Evolutionary conservation across 106 monocot genomes (phyloP).

Genomic region (Narthecium ossifragum): DNA sequence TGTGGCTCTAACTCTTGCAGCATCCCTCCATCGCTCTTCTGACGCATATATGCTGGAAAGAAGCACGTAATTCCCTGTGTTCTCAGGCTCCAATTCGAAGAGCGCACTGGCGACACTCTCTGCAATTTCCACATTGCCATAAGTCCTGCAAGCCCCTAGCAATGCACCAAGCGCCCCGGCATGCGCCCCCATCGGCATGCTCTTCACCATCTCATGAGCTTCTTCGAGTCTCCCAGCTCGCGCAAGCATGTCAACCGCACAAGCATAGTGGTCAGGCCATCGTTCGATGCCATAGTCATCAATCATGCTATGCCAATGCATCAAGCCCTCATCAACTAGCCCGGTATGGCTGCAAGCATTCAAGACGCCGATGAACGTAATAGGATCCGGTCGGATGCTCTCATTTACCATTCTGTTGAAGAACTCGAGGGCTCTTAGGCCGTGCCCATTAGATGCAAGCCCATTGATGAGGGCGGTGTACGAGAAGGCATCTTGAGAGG

Average conservation of each 20-base stretch:
- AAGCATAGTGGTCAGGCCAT: constrained; percentile 44
- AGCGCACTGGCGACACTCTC: constrained; percentile 38
- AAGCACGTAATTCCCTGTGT: constrained; percentile 51
- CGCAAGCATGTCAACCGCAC: constrained; percentile 44
- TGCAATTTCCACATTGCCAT: constrained; percentile 43
- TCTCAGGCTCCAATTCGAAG: constrained; percentile 45
- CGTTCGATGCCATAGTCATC: constrained; percentile 26
- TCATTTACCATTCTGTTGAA: constrained; percentile 33
- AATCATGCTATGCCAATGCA: constrained; percentile 39
- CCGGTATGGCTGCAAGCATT: constrained; percentile 56
- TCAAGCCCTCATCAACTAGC: constrained; percentile 34
- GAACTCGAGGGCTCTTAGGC: constrained; percentile 23
- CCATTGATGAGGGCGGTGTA: constrained; percentile 56
- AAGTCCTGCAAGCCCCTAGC: constrained; percentile 48
- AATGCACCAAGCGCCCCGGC: constrained; percentile 50
- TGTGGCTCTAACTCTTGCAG: constrained; percentile 33
- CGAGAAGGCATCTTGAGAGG: constrained; percentile 32
- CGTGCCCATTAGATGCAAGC: constrained; percentile 54
- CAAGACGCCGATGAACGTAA: constrained; percentile 50
- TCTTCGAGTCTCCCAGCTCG: constrained; percentile 56
- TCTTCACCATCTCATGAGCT: constrained; percentile 30
- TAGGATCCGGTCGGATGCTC: constrained; percentile 36
- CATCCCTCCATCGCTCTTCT: constrained; percentile 40
- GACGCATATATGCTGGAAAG: constrained; percentile 55
- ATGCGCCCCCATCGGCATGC: constrained; percentile 38